Conservation (phyloP, 768 basidiomycete species). For the Boletus subcaerulescens region DNA sequence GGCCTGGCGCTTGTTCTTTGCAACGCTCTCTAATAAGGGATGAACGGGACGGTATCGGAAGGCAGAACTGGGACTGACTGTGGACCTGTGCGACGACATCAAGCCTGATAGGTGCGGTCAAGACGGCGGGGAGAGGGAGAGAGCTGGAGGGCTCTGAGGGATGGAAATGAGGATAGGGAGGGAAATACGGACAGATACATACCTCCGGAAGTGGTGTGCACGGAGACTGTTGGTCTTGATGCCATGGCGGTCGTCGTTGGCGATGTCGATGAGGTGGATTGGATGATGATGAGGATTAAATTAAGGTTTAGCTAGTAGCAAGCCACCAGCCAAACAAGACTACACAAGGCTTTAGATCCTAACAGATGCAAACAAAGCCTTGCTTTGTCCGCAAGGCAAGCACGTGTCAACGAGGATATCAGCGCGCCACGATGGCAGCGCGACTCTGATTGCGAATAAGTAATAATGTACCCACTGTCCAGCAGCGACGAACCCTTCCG, state of each 20-base stretch:
- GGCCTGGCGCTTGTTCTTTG: conserved; percentile 96
- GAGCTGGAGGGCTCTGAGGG: conserved; percentile 77
- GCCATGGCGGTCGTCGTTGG: conserved; percentile 57
- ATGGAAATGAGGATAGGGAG: not conserved
- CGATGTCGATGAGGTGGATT: conserved; percentile 35
- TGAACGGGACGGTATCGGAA: not conserved
- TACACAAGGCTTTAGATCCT: conserved; percentile 13
- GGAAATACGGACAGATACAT: conserved; percentile 18
- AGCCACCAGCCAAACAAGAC: conserved; percentile 27
- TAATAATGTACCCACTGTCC: conserved; percentile 33
- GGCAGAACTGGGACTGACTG: conserved; percentile 66
- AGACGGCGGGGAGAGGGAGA: conserved; percentile 90
- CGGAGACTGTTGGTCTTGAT: conserved; percentile 87
- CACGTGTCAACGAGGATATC: conserved; percentile 33
- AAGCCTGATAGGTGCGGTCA: conserved; percentile 96
- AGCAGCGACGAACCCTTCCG: conserved; percentile 33
- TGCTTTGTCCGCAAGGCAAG: conserved; percentile 25
- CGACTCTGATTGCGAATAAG: not conserved
- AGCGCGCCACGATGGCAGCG: conserved; percentile 9
- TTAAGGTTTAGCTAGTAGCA: conserved; percentile 25
- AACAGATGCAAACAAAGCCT: conserved; percentile 31
- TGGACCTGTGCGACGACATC: conserved; percentile 98
- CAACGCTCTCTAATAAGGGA: conserved; percentile 75
- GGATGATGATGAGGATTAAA: not conserved
- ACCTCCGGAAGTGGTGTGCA: conserved; percentile 78